These are phyloP conservation scores for Pseudonitzschia pungens DNA, from an alignment of 108 stramenopile genomes.

Conservation along the genomic window DNA sequence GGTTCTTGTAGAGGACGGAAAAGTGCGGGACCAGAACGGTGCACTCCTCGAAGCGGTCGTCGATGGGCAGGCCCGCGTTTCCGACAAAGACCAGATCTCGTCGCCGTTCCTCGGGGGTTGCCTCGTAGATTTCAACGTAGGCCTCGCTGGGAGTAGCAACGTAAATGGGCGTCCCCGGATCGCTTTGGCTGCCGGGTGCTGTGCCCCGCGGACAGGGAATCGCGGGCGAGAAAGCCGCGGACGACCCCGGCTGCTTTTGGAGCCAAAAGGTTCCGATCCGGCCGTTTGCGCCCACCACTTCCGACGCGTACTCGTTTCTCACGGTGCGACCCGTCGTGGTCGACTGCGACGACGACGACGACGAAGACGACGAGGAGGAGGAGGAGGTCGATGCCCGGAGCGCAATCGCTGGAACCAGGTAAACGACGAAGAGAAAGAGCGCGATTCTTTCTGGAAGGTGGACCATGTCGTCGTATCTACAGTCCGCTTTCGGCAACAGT, in stretches of 20 bases:
- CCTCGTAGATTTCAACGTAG: slow-evolving; percentile 41
- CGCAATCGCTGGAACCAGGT: too few relatives aligned
- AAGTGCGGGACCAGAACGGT: slow-evolving; percentile 53
- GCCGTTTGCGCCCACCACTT: slow-evolving; percentile 41
- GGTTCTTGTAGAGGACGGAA: slow-evolving; percentile 28
- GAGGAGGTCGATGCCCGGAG: too few relatives aligned
- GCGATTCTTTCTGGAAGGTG: too few relatives aligned
- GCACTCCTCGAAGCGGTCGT: slow-evolving; percentile 9
- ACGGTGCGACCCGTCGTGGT: background rate
- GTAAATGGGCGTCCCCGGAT: slow-evolving; percentile 43
- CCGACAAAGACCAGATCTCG: slow-evolving; percentile 64
- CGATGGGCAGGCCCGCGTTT: slow-evolving; percentile 50
- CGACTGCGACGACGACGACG: background rate
- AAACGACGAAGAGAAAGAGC: too few relatives aligned
- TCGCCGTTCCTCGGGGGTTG: slow-evolving; percentile 46
- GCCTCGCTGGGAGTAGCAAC: slow-evolving; percentile 52
- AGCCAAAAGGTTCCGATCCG: slow-evolving; percentile 44
- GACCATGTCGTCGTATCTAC: too few relatives aligned
- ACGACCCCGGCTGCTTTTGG: background rate
- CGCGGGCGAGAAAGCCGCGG: background rate
- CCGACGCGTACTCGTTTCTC: background rate
- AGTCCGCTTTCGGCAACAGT: too few relatives aligned
- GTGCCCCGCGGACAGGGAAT: slow-evolving; percentile 51
- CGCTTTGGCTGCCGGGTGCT: slow-evolving; percentile 50
- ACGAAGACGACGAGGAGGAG: background rate